Conservation (phyloP, 768 basidiomycete genomes). For the Suillus hirtellus region DNA sequence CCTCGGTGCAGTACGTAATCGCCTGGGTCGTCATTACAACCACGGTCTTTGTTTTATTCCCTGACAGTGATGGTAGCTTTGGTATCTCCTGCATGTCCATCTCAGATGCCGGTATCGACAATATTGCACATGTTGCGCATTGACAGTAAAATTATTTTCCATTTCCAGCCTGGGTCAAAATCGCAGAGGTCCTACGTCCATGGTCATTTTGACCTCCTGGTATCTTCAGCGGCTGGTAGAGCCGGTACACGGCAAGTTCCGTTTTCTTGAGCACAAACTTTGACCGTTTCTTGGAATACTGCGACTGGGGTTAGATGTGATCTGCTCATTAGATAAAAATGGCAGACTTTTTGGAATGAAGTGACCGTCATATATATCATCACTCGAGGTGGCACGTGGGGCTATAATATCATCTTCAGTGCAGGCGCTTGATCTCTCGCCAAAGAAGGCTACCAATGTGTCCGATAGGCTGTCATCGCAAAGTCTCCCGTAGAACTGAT, state of each 20-base stretch:
- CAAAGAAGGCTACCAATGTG: no score
- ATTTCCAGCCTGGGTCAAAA: neutral
- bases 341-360: no score
- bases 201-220: neutral
- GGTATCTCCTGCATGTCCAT: slow-evolving; percentile 4
- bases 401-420: no score
- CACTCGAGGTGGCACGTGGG: no score
- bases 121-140: neutral
- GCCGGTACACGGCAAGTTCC: neutral
- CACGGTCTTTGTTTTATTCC: slow-evolving; percentile 8
- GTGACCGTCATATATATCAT: no score
- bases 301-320: no score
- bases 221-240: neutral
- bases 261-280: neutral
- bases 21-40: slow-evolving; percentile 3
- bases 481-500: no score
- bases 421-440: no score
- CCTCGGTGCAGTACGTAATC: neutral
- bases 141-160: neutral
- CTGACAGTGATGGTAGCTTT: slow-evolving; percentile 8
- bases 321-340: no score
- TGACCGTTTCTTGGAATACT: neutral
- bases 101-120: slow-evolving; percentile 7
- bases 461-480: no score
- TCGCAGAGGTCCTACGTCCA: neutral